These are phyloP conservation scores for Panicum hallii DNA, from an alignment of 202 grass and related monocot genomes.

Conservation along the genomic window DNA sequence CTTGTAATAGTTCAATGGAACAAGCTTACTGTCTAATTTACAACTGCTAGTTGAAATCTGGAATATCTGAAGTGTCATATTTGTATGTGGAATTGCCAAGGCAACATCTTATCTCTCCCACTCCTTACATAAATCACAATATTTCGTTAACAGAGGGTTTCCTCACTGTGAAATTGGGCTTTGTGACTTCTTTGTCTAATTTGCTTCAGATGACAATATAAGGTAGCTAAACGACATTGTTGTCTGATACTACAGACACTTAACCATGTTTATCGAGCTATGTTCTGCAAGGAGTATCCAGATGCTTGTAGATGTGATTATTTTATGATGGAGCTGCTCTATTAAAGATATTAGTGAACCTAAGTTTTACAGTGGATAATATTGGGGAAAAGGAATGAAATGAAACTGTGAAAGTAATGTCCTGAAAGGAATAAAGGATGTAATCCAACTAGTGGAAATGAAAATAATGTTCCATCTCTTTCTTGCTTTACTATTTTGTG, in stretches of 20 bases:
- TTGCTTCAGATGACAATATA: background rate
- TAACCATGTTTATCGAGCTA: conserved; percentile 13
- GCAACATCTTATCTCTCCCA: background rate
- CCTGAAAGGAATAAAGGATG: background rate
- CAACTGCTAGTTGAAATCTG: background rate
- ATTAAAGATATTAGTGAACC: background rate
- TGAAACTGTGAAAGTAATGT: background rate
- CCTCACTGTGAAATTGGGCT: background rate
- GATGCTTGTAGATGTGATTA: background rate
- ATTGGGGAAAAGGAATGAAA: background rate
- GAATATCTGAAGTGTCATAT: conserved; percentile 8
- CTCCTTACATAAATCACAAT: background rate
- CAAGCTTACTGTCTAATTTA: conserved; percentile 7
- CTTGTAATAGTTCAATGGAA: background rate
- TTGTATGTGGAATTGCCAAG: background rate
- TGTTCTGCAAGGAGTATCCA: conserved; percentile 9
- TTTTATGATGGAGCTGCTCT: conserved; percentile 9
- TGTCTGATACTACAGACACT: background rate
- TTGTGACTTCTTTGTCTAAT: background rate
- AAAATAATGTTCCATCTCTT: background rate
- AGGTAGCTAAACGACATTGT: background rate
- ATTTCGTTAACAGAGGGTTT: background rate
- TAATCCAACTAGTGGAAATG: no score
- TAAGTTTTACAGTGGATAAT: background rate
- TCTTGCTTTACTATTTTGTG: background rate